Percentiles rank a stretch among this genome's conserved stretches.
These are phyloP conservation scores for Stemphylium beticola DNA, from an alignment of 2,329 filamentous ascomycete species.

Conservation along the genomic window DNA sequence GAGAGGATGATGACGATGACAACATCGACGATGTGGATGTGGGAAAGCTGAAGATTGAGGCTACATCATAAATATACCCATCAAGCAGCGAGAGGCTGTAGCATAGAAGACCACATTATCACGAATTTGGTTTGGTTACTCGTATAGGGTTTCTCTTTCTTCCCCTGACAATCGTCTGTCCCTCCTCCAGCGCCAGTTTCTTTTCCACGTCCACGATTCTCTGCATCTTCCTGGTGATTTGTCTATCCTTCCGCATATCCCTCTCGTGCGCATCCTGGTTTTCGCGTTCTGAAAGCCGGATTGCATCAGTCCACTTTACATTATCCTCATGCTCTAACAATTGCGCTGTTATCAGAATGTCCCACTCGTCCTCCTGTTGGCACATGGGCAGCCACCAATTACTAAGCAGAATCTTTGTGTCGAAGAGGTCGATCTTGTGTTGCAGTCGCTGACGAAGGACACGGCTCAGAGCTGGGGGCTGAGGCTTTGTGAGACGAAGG, in stretches of 20 bases:
- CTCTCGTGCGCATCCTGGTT: slow-evolving; percentile 25
- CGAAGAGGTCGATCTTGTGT: slow-evolving; percentile 53
- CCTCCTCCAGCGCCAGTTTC: slow-evolving; percentile 51
- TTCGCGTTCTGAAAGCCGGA: slow-evolving; percentile 24
- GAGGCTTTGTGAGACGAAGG: slow-evolving; percentile 70
- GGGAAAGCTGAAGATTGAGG: slow-evolving; percentile 54
- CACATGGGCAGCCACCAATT: slow-evolving; percentile 52
- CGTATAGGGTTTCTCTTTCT: slow-evolving; percentile 32
- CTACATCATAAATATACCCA: slow-evolving; percentile 42
- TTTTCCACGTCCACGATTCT: slow-evolving; percentile 57
- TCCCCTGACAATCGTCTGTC: slow-evolving; percentile 36
- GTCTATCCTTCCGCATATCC: slow-evolving; percentile 35
- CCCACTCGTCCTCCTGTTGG: slow-evolving; percentile 57
- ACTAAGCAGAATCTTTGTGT: slow-evolving; percentile 49
- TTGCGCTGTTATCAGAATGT: slow-evolving; percentile 44
- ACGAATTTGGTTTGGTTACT: slow-evolving; percentile 21
- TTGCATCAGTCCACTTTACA: slow-evolving; percentile 40
- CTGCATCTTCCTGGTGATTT: slow-evolving; percentile 52
- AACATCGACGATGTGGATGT: slow-evolving; percentile 61
- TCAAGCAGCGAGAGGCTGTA: not conserved
- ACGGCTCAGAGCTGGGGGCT: slow-evolving; percentile 64
- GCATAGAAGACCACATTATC: not conserved
- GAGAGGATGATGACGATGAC: slow-evolving; percentile 69
- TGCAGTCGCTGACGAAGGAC: slow-evolving; percentile 62
- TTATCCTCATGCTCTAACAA: slow-evolving; percentile 18